A percentile compares a stretch with the other conserved stretches of the same genome.
These are phyloP conservation scores for Ruellia speciosa DNA, from an alignment of 305 asterid genomes.

Conservation along the genomic window DNA sequence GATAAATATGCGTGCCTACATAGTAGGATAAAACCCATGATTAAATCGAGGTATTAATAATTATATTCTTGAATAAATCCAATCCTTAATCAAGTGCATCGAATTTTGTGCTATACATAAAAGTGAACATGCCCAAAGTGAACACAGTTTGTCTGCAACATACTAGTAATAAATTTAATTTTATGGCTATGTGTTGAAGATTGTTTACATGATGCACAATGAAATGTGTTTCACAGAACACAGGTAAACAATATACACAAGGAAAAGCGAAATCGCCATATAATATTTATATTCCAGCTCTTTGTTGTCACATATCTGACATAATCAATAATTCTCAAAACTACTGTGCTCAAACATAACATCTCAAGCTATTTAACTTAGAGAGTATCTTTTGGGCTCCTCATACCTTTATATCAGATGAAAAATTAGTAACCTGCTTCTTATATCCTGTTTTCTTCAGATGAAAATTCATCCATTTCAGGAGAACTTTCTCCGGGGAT, in stretches of 20 bases:
- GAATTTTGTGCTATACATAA: no score
- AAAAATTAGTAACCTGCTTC: constrained; percentile 78
- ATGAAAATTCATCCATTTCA: constrained; percentile 97
- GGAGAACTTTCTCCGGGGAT: constrained; percentile 81
- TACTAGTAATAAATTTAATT: no score
- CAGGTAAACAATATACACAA: neutral
- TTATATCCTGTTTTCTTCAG: constrained; percentile 69
- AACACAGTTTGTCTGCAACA: no score
- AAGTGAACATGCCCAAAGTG: no score
- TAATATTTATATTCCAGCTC: neutral
- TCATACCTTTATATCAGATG: constrained; percentile 79
- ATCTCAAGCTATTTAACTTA: neutral
- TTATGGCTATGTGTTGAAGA: no score
- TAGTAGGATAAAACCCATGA: no score
- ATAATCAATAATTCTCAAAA: neutral
- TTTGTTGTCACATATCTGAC: neutral
- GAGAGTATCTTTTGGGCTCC: neutral
- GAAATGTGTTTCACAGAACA: neutral
- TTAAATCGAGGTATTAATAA: no score
- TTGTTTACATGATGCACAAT: no score
- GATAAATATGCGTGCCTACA: no score
- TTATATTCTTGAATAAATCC: no score
- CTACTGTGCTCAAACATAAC: neutral
- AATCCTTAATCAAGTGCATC: no score
- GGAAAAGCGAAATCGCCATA: neutral